A percentile compares a stretch with the other conserved stretches of the same genome.
phyloP scores from a whole-genome alignment of 495 filamentous ascomycete genomes.

The Xylaria sp. region DNA sequence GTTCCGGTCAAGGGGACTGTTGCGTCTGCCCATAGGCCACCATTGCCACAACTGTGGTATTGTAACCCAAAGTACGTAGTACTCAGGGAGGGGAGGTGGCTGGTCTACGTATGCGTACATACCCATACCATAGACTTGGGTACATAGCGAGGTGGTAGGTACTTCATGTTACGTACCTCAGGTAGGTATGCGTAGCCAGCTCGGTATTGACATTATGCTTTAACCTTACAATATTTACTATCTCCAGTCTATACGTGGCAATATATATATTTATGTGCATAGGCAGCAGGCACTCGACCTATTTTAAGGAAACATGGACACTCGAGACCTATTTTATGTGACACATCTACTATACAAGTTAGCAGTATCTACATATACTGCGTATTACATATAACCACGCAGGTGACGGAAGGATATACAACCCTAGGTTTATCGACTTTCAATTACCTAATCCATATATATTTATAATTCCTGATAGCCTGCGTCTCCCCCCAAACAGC shows the following conservation, averaged over 20 bases:
- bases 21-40: not conserved
- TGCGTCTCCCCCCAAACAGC: not conserved
- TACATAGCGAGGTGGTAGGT: no score
- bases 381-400: not conserved
- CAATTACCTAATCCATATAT: not conserved
- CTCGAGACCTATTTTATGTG: no score
- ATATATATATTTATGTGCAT: no score
- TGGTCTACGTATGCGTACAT: not conserved
- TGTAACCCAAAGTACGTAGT: not conserved
- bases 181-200: no score
- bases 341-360: no score
- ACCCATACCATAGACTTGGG: no score
- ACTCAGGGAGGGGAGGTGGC: not conserved
- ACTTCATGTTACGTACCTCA: no score
- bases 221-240: no score
- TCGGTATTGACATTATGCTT: no score
- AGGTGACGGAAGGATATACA: not conserved
- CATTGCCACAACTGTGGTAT: not conserved
- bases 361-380: no score
- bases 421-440: not conserved
- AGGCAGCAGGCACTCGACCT: no score
- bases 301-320: not conserved
- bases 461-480: not conserved
- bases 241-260: no score
- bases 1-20: not conserved